A percentile compares a stretch with the other conserved stretches of the same genome.
Evolutionary conservation across 2,329 filamentous ascomycete species (phyloP).

Genomic region (Curvularia lunata): DNA sequence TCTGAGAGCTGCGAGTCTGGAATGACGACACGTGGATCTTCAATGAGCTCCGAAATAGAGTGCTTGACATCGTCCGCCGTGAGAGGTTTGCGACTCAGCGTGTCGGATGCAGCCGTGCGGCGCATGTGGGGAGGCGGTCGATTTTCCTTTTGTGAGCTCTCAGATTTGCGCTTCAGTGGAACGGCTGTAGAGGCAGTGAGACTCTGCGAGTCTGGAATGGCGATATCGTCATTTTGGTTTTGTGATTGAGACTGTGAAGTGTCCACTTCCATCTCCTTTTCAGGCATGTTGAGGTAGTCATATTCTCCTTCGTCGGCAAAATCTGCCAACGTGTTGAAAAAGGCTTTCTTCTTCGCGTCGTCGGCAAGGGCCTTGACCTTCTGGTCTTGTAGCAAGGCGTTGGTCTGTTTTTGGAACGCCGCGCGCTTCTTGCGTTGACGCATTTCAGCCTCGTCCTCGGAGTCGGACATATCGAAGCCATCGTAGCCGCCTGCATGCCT

Average conservation of each 20-base stretch:
- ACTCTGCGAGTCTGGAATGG: constrained; percentile 51
- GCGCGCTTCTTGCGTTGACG: constrained; percentile 80
- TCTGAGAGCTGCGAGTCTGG: constrained; percentile 57
- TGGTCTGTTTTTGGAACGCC: constrained; percentile 90
- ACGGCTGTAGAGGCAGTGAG: constrained; percentile 27
- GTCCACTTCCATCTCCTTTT: constrained; percentile 37
- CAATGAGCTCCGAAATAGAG: constrained; percentile 82
- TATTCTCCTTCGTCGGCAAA: constrained; percentile 73
- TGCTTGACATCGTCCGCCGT: constrained; percentile 82
- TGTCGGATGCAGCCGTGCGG: constrained; percentile 62
- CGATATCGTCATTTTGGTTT: constrained; percentile 19
- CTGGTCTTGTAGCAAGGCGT: constrained; percentile 85
- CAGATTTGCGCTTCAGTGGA: constrained; percentile 49
- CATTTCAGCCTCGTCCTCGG: constrained; percentile 83
- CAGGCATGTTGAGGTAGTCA: constrained; percentile 70
- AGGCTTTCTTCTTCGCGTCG: constrained; percentile 87
- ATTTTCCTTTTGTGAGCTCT: constrained; percentile 53
- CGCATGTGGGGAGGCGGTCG: constrained; percentile 65
- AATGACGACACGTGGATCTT: constrained; percentile 63
- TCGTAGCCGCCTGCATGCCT: constrained; percentile 72
- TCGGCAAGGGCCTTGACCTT: constrained; percentile 88
- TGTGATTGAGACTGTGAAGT: constrained; percentile 34
- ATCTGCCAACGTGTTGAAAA: constrained; percentile 89
- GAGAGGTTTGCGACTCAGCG: constrained; percentile 68
- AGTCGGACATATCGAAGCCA: constrained; percentile 79